Conservation (phyloP, 73 alveolate species). For the Paramecium primaurelia region DNA sequence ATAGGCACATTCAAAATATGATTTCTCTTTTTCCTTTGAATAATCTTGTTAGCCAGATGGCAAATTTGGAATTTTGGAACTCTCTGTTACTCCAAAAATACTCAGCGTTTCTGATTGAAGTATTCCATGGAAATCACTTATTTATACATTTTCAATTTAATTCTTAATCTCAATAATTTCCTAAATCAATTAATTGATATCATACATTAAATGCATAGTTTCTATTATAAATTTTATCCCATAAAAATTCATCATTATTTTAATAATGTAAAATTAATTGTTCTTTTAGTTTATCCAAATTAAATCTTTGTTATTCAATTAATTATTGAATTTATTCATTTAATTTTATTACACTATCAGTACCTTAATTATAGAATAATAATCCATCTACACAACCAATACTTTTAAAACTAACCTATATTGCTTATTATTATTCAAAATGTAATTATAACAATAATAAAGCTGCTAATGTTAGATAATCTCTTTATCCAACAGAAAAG, state of each 20-base stretch:
- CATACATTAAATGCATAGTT: not conserved
- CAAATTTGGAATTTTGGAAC: not conserved
- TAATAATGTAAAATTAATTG: not conserved
- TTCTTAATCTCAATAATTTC: not conserved
- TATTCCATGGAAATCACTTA: not conserved
- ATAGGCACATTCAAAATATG: not conserved
- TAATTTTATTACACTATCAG: not conserved
- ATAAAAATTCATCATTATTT: not conserved
- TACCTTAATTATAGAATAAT: not conserved
- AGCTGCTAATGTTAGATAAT: not conserved
- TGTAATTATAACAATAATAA: not conserved
- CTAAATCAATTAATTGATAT: not conserved
- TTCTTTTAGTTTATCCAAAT: not conserved
- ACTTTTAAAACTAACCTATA: not conserved
- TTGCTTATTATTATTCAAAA: not conserved
- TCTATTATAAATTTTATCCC: constrained; percentile 5
- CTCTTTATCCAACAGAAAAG: not conserved
- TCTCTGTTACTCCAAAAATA: not conserved
- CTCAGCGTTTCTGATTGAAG: not conserved
- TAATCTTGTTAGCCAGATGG: not conserved
- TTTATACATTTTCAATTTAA: not conserved
- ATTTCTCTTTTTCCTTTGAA: not conserved
- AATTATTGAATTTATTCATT: not conserved
- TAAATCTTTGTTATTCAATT: not conserved
- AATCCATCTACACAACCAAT: not conserved